phyloP scores from a whole-genome alignment of 495 filamentous ascomycete species.

The Margaritispora aquatica region DNA sequence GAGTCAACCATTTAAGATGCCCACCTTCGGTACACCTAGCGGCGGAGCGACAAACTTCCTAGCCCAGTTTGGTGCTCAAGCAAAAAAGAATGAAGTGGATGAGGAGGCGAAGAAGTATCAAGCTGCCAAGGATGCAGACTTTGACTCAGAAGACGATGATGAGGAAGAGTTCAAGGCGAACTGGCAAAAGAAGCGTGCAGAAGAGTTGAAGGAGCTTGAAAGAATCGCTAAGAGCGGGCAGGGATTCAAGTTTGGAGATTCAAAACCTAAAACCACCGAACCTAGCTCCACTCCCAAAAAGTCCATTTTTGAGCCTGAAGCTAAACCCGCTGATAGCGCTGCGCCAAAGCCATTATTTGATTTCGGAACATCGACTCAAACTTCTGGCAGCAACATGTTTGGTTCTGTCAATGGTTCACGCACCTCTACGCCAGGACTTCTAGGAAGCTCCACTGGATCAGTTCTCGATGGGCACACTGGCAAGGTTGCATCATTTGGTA shows the following conservation, averaged over 20 bases:
- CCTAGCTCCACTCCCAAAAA: not conserved
- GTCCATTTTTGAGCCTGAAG: slow-evolving; percentile 1
- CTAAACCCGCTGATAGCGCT: not conserved
- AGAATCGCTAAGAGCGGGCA: slow-evolving; percentile 27
- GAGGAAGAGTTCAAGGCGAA: slow-evolving; percentile 42
- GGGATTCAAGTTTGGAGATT: slow-evolving; percentile 33
- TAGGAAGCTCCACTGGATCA: slow-evolving; percentile 27
- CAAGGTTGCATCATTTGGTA: slow-evolving; percentile 3
- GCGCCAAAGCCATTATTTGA: slow-evolving; percentile 11
- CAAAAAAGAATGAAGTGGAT: slow-evolving; percentile 3
- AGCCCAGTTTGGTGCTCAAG: slow-evolving; percentile 25
- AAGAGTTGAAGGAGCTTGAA: slow-evolving; percentile 33
- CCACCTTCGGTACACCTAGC: slow-evolving; percentile 2
- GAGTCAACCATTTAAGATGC: not conserved
- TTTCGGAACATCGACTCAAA: not conserved
- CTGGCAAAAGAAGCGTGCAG: slow-evolving; percentile 37
- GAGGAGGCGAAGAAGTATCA: slow-evolving; percentile 34
- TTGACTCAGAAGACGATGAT: slow-evolving; percentile 46
- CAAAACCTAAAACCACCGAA: not conserved
- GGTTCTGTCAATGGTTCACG: slow-evolving; percentile 18
- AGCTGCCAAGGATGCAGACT: slow-evolving; percentile 50
- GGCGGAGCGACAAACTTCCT: slow-evolving; percentile 24
- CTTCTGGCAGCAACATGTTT: slow-evolving; percentile 13
- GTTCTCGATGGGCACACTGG: slow-evolving; percentile 18
- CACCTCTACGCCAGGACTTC: slow-evolving; percentile 22